Percentiles rank a stretch among this genome's conserved stretches.
Evolutionary conservation across 1,284 basidiomycete species (phyloP).

Genomic region (Exobasidium rhododendri): DNA sequence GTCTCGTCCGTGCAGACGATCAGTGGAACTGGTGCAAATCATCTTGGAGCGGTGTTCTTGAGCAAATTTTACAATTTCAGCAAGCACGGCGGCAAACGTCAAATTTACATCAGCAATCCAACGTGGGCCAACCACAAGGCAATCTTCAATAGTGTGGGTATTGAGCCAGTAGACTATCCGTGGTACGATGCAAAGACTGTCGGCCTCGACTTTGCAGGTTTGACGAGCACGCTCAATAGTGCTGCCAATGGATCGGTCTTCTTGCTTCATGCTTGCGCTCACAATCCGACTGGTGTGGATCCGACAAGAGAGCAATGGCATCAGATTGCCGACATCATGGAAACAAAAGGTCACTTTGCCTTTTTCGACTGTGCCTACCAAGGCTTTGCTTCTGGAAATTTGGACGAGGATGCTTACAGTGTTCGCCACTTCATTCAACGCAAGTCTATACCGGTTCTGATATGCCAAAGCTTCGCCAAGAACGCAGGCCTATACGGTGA

Average conservation of each 20-base stretch:
- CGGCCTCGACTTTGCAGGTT: slow-evolving; percentile 75
- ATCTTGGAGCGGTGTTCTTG: slow-evolving; percentile 84
- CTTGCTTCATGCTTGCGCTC: slow-evolving; percentile 87
- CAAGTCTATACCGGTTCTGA: slow-evolving; percentile 70
- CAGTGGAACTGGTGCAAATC: slow-evolving; percentile 92
- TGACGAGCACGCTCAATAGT: slow-evolving; percentile 61
- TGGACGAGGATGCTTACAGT: slow-evolving; percentile 85
- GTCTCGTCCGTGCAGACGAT: slow-evolving; percentile 63
- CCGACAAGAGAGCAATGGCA: slow-evolving; percentile 86
- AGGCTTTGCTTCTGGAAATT: slow-evolving; percentile 82
- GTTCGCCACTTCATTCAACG: slow-evolving; percentile 79
- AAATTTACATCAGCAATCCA: slow-evolving; percentile 79
- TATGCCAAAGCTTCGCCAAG: slow-evolving; percentile 96
- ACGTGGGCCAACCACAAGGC: slow-evolving; percentile 95
- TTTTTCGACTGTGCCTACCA: slow-evolving; percentile 97
- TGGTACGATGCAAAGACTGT: slow-evolving; percentile 90
- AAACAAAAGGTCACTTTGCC: slow-evolving; percentile 74
- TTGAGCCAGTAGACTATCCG: slow-evolving; percentile 75
- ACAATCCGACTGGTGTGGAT: slow-evolving; percentile 91
- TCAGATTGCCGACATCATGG: slow-evolving; percentile 71
- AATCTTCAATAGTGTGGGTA: slow-evolving; percentile 79
- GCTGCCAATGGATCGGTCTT: slow-evolving; percentile 77
- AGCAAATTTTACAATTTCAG: slow-evolving; percentile 69
- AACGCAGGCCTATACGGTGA: slow-evolving; percentile 89
- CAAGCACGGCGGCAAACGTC: slow-evolving; percentile 54